phyloP scores from a whole-genome alignment of 2,329 filamentous ascomycete species.

The Fusarium camptoceras region DNA sequence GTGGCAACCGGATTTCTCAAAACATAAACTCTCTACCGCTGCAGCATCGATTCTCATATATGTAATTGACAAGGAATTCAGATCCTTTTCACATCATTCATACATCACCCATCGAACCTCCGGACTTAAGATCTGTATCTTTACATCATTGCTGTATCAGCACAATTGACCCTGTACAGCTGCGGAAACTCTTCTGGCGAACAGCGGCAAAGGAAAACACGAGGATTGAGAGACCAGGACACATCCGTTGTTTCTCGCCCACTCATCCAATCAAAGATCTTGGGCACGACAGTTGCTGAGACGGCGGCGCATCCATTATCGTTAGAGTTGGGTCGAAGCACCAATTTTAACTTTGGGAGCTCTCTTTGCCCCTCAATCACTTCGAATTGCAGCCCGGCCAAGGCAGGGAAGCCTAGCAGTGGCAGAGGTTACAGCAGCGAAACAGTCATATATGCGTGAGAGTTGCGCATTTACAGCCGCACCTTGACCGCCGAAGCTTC shows the following conservation, averaged over 20 bases:
- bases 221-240: not conserved
- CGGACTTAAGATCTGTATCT: not conserved
- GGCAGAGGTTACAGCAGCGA: not conserved
- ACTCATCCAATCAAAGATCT: conserved; percentile 2
- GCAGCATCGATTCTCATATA: not conserved
- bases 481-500: conserved; percentile 8
- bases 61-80: not conserved
- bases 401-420: not conserved
- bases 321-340: conserved; percentile 7
- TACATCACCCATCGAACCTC: conserved; percentile 10
- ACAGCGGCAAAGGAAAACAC: not conserved
- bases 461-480: conserved; percentile 4
- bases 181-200: not conserved
- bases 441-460: conserved; percentile 17
- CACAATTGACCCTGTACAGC: not conserved
- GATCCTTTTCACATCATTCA: conserved; percentile 8
- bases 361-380: not conserved
- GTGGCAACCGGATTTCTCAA: not conserved
- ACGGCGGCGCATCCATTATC: conserved; percentile 3
- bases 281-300: conserved; percentile 3
- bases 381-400: not conserved
- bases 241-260: not conserved
- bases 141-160: not conserved
- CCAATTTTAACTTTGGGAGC: not conserved
- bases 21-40: not conserved